These are phyloP conservation scores for Ajuga reptans DNA, from an alignment of 305 asterid species.

Conservation along the genomic window DNA sequence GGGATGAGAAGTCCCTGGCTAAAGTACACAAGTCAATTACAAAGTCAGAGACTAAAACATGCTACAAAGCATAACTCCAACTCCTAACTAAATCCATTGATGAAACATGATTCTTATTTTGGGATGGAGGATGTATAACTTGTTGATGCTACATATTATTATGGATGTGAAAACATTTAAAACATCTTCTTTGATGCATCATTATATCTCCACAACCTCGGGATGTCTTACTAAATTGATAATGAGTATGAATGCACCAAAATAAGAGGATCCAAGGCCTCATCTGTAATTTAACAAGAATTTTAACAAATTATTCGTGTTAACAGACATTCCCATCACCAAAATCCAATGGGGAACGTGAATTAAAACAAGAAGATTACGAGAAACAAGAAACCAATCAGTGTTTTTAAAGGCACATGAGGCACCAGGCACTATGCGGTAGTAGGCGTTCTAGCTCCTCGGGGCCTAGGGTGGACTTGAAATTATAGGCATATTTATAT, in stretches of 20 bases:
- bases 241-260: not conserved
- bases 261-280: not conserved
- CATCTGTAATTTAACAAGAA: too few species aligned
- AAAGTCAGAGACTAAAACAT: too few species aligned
- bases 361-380: not conserved
- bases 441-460: too few species aligned
- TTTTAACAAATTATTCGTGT: too few species aligned
- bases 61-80: too few species aligned
- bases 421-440: not conserved
- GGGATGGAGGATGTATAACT: not conserved
- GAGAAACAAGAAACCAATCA: not conserved
- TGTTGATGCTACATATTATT: not conserved
- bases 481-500: too few species aligned
- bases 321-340: not conserved
- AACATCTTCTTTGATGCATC: not conserved
- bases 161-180: not conserved
- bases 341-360: not conserved
- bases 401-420: not conserved
- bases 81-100: too few species aligned
- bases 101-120: too few species aligned
- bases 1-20: too few species aligned
- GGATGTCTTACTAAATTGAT: not conserved
- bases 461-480: too few species aligned
- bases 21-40: too few species aligned
- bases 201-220: not conserved